A percentile compares a stretch with the other conserved stretches of the same genome.
Conservation (phyloP, 2,329 filamentous ascomycete genomes). For the Cladosporium sphaerospermum region DNA sequence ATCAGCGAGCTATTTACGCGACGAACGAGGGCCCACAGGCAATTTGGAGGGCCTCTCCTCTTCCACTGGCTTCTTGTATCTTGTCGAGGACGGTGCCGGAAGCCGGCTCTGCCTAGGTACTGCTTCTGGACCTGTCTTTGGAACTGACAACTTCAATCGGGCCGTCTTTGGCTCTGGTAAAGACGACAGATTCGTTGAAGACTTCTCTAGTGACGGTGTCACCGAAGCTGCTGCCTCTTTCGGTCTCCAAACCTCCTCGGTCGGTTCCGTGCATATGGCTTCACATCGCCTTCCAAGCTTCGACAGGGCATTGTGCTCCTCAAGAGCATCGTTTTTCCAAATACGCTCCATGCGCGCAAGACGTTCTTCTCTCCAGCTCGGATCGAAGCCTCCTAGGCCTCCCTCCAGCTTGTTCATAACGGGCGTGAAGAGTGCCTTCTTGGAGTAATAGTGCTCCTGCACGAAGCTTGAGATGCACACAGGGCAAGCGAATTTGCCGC, state of each 20-base stretch:
- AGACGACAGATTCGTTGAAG: background rate
- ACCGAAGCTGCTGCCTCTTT: background rate
- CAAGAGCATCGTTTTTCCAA: slow-evolving; percentile 15
- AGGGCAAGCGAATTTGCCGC: slow-evolving; percentile 15
- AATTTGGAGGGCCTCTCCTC: background rate
- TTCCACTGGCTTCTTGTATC: slow-evolving; percentile 8
- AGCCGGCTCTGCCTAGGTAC: background rate
- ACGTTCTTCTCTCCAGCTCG: slow-evolving; percentile 11
- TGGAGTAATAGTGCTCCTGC: slow-evolving; percentile 13
- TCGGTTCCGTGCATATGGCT: slow-evolving; percentile 11
- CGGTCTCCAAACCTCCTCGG: background rate
- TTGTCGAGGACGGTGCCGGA: slow-evolving; percentile 5
- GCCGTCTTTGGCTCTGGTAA: background rate
- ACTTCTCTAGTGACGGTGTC: background rate
- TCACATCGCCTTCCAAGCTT: slow-evolving; percentile 14
- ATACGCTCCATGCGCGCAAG: slow-evolving; percentile 2
- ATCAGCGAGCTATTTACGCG: background rate
- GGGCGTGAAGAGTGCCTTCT: slow-evolving; percentile 12
- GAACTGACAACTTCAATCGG: background rate
- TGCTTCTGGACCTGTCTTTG: background rate
- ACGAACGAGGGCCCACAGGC: background rate
- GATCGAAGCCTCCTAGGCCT: slow-evolving; percentile 12
- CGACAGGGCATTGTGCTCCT: slow-evolving; percentile 13
- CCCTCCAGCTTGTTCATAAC: slow-evolving; percentile 2
- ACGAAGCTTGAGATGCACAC: slow-evolving; percentile 15